phyloP scores from a whole-genome alignment of 441 rosid genomes.

The Adansonia grandidieri region DNA sequence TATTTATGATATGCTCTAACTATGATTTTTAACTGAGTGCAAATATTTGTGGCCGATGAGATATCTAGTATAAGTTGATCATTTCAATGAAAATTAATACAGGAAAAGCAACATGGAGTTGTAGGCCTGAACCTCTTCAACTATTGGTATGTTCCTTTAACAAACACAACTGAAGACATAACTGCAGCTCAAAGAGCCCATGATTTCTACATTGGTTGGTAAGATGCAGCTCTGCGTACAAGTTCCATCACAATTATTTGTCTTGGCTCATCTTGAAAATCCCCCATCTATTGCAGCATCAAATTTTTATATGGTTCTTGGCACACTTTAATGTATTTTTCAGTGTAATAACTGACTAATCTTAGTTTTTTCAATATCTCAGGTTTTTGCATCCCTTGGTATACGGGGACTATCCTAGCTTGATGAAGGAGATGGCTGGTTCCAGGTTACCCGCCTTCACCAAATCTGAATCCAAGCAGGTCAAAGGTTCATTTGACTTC shows the following conservation, averaged over 20 bases:
- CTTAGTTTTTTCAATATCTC: conserved; percentile 5
- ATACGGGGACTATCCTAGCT: conserved; percentile 70
- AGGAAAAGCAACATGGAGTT: conserved; percentile 62
- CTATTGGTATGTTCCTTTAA: conserved; percentile 47
- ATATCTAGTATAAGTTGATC: neutral
- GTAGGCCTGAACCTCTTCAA: conserved; percentile 52
- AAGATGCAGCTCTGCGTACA: conserved; percentile 26
- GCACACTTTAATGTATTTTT: neutral
- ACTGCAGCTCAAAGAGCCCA: conserved; percentile 56
- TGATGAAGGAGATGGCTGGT: conserved; percentile 60
- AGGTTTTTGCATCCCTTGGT: conserved; percentile 66
- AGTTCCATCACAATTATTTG: neutral
- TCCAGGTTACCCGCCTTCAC: conserved; percentile 66
- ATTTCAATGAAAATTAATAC: conserved; percentile 30
- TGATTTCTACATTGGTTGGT: conserved; percentile 66
- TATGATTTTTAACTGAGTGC: neutral
- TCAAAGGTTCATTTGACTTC: conserved; percentile 71
- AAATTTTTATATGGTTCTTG: neutral
- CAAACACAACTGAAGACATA: conserved; percentile 56
- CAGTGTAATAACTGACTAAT: neutral
- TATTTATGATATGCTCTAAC: neutral
- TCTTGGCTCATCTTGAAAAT: neutral
- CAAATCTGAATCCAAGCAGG: conserved; percentile 42
- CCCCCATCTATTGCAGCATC: neutral
- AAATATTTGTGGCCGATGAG: neutral